Conservation (phyloP, 2,329 filamentous ascomycete species). For the Penicillium frequentans region DNA sequence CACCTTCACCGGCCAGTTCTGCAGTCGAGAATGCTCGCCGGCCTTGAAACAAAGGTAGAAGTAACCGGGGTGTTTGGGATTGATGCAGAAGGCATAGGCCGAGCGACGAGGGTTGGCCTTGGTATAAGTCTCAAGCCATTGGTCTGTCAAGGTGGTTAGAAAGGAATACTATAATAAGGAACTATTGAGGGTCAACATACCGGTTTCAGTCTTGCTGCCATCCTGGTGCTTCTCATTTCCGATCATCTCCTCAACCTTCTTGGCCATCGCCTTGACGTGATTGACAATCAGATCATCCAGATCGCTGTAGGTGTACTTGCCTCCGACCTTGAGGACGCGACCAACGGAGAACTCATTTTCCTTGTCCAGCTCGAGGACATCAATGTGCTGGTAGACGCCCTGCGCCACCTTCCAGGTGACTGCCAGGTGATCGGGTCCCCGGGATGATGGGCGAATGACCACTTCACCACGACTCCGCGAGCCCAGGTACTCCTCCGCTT, state of each 20-base stretch:
- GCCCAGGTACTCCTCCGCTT: constrained; percentile 91
- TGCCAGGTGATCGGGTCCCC: constrained; percentile 90
- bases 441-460: constrained; percentile 92
- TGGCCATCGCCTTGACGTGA: constrained; percentile 96
- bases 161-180: background rate
- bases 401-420: constrained; percentile 98
- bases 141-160: constrained; percentile 57
- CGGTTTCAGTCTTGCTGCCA: constrained; percentile 75
- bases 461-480: constrained; percentile 84
- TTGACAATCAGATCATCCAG: constrained; percentile 95
- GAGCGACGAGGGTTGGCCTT: constrained; percentile 93
- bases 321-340: constrained; percentile 77
- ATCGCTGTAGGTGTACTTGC: constrained; percentile 91
- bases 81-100: constrained; percentile 93
- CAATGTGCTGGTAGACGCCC: constrained; percentile 94
- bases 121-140: constrained; percentile 94
- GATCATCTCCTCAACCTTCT: constrained; percentile 96
- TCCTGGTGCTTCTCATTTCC: constrained; percentile 91
- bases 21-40: constrained; percentile 69
- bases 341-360: constrained; percentile 95
- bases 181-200: constrained; percentile 63
- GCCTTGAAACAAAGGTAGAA: constrained; percentile 97
- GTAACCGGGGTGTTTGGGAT: constrained; percentile 87
- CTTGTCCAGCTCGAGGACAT: constrained; percentile 95
- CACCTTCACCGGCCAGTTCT: constrained; percentile 82